These are phyloP conservation scores for Cladosporium cucumerinum DNA, from an alignment of 2,329 filamentous ascomycete species.

Conservation along the genomic window DNA sequence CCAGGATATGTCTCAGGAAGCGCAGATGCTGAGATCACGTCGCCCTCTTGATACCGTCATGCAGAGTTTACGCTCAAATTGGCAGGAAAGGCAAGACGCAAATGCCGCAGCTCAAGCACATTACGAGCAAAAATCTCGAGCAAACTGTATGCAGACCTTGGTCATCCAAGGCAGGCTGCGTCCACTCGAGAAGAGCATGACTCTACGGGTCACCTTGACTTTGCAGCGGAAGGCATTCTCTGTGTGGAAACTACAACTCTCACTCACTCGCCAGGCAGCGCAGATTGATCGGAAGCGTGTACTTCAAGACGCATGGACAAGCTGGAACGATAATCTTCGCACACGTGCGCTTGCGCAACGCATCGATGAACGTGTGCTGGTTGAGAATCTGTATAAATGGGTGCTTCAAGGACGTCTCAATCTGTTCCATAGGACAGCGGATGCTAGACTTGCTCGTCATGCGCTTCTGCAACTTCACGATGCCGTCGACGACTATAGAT, in stretches of 20 bases:
- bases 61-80: not conserved
- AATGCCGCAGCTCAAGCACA: not conserved
- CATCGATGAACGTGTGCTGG: slow-evolving; percentile 55
- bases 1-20: slow-evolving; percentile 14
- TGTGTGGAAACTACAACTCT: slow-evolving; percentile 48
- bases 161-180: slow-evolving; percentile 42
- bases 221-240: slow-evolving; percentile 46
- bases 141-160: slow-evolving; percentile 16
- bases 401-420: slow-evolving; percentile 49
- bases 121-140: not conserved
- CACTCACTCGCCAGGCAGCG: slow-evolving; percentile 41
- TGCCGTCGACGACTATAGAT: slow-evolving; percentile 16
- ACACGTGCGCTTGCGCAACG: slow-evolving; percentile 50
- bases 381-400: slow-evolving; percentile 60
- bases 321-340: slow-evolving; percentile 61
- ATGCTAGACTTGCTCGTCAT: slow-evolving; percentile 25
- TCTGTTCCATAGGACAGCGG: slow-evolving; percentile 38
- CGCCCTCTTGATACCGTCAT: not conserved
- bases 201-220: slow-evolving; percentile 44
- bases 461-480: slow-evolving; percentile 15
- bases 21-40: slow-evolving; percentile 5
- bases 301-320: slow-evolving; percentile 55
- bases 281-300: slow-evolving; percentile 52
- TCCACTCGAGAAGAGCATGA: slow-evolving; percentile 42
- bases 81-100: not conserved